A percentile compares a stretch with the other conserved stretches of the same genome.
Conservation (phyloP, 108 stramenopile species). For the Aurantiochytrium sp. region DNA sequence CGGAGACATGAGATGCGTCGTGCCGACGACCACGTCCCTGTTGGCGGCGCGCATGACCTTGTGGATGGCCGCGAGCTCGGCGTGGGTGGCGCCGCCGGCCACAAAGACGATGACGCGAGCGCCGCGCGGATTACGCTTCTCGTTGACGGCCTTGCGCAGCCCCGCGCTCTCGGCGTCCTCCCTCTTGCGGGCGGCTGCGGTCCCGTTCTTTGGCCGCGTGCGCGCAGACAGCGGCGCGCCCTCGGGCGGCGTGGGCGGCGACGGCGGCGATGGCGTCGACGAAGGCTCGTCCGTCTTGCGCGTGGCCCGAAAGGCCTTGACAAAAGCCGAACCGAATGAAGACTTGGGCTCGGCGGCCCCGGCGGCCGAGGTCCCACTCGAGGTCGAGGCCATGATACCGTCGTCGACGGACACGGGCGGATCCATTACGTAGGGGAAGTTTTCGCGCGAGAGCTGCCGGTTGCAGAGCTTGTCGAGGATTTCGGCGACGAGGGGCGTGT, state of each 20-base stretch:
- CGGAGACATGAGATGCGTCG: neutral
- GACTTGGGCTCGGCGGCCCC: neutral
- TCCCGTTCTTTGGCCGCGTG: neutral
- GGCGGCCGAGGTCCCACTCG: neutral
- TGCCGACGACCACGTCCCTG: conserved; percentile 9
- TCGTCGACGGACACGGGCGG: neutral
- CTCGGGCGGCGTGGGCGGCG: neutral
- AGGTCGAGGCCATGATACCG: neutral
- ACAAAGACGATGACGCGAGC: conserved; percentile 5
- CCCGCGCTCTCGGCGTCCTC: neutral
- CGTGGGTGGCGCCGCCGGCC: conserved; percentile 5
- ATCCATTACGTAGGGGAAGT: conserved; percentile 12
- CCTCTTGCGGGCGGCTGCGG: neutral
- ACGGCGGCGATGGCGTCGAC: neutral
- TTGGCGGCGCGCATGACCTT: neutral
- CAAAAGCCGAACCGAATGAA: neutral
- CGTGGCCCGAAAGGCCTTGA: neutral
- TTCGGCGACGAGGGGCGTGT: neutral
- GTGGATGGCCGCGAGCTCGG: neutral
- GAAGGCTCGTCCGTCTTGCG: neutral
- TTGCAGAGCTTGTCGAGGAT: neutral
- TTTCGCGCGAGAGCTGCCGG: neutral
- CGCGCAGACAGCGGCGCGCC: neutral
- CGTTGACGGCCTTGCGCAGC: neutral
- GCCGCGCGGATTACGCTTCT: conserved; percentile 1